Base-by-base conservation (phyloP, 441 rosid species). In the Dalechampia spathulata region DNA sequence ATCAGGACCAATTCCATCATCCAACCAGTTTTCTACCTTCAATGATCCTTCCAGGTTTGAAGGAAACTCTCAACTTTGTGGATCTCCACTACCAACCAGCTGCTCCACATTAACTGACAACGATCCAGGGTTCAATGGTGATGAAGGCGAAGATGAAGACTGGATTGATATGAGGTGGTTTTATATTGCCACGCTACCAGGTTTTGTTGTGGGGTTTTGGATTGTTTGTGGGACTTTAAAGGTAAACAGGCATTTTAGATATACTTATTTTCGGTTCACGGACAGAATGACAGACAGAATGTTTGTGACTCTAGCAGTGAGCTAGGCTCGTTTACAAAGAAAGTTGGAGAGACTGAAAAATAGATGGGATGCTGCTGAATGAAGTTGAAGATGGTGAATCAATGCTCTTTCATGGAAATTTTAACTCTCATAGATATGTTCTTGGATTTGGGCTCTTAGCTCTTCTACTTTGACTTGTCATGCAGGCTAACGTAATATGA, bases 151-250 rank as follows among this genome's bases (percentile, higher is more conserved):
- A 16, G 19, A 20, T 7, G 50, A 52, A 2, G 59, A 44, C n/a
- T n/a, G n/a, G n/a, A n/a, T n/a, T n/a, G 50, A 52, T 1, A 61
- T 32, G 45, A 10, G 6, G 43, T 61, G 64, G 63, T 60, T 64
- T 43, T 65, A 45, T 21, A 7, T 30, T 13, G 61, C 21, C 2
- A 0, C 44, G 51, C 42, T 42, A 28, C 42, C 50, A 19, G 51
- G 61, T 6, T 17, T 28, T n/a, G 23, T 21, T 13, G 42, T 30
- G 19, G 61, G 51, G 1, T 57, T 57, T 14, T 57, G 52, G 61
- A 42, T n/a, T 14, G 61, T 57, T 22, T 15, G 12, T 34, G 61
- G 61, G 5, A 45, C 49, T 30, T 23, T 57, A 32, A 30, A 43
- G 7, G 7, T 43, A 7, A 57, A 45, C 10, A 57, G 15, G 50